Base-by-base conservation (phyloP, 768 basidiomycete genomes). In the Phylloporus rhodoxanthus region DNA sequence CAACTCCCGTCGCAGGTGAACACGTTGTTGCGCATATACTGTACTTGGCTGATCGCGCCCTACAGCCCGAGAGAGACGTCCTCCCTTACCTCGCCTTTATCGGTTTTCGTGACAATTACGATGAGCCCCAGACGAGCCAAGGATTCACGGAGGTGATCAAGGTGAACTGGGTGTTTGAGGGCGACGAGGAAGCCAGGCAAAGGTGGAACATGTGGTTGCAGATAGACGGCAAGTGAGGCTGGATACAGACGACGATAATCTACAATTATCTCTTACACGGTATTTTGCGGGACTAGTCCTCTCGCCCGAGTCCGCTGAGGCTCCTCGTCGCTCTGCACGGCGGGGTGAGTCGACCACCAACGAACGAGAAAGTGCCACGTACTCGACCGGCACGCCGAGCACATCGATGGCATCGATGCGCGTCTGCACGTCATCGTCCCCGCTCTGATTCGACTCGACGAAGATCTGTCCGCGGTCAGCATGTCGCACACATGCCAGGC, bases 141-240 rank as follows among this genome's bases (percentile, higher is more conserved):
- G 94, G 91, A 0, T 89, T 91, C 57, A 62, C 75, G 5, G 85
- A 91, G 57, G 75, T 96, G 39, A 81, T 77, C 59, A 77, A 73
- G 38, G 79, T 97, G 15, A 84, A 90, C 52, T 95, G 88, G 81
- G 69, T 78, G 17, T 93, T 91, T 50, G 75, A 84, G 42, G 92
- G 92, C 1, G 75, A 72, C 8, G 84, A 82, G 43, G 86, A 85
- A 53, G 87, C 91, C 57, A 74, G 71, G 48, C 73, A 60, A 48
- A 69, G 75, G 48, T 97, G 92, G 92, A 77, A 75, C 43, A 87
- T 85, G 82, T 93, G 91, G 89, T 73, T 91, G 59, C 86, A 90
- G 60, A 75, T 89, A 21, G 81, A 85, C 55, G 84, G 84, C 29
- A 84, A 83, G 66, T 86, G 55, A 72, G 38, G 15, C 42, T 36